phyloP scores from a whole-genome alignment of 257 asterid species.

The Echium plantagineum region DNA sequence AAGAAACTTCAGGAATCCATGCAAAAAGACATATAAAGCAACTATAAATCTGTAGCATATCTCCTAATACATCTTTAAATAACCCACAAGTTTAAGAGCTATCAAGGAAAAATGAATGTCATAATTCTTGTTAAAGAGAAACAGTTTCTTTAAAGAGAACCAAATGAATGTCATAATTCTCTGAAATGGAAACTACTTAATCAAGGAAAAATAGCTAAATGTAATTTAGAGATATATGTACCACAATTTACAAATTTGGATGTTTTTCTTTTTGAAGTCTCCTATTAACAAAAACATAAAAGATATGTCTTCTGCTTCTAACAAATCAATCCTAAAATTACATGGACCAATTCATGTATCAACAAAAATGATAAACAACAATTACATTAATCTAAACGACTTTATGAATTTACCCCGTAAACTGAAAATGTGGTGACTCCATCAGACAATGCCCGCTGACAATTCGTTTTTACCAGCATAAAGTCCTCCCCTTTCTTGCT shows the following conservation, averaged over 20 bases:
- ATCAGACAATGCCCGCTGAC: slow-evolving; percentile 77
- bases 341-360: not conserved
- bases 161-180: too few species aligned
- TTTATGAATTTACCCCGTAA: slow-evolving; percentile 74
- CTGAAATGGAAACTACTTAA: too few species aligned
- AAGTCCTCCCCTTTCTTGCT: slow-evolving; percentile 97
- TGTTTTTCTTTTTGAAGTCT: too few species aligned
- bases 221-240: too few species aligned
- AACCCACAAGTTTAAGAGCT: slow-evolving; percentile 2
- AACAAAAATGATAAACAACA: not conserved
- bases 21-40: not conserved
- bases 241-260: too few species aligned
- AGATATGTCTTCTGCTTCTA: too few species aligned
- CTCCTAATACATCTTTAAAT: not conserved
- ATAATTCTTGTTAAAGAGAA: too few species aligned
- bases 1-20: slow-evolving; percentile 1
- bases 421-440: slow-evolving; percentile 85
- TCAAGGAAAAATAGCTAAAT: too few species aligned
- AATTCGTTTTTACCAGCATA: slow-evolving; percentile 74
- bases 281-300: too few species aligned
- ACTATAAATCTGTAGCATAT: not conserved
- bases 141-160: too few species aligned
- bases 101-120: too few species aligned
- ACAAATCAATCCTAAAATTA: too few species aligned
- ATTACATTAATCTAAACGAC: slow-evolving; percentile 1